A percentile compares a stretch with the other conserved stretches of the same genome.
phyloP scores from a whole-genome alignment of 225 moss, liverwort and hornwort genomes.

The Sphagnum tenellum region DNA sequence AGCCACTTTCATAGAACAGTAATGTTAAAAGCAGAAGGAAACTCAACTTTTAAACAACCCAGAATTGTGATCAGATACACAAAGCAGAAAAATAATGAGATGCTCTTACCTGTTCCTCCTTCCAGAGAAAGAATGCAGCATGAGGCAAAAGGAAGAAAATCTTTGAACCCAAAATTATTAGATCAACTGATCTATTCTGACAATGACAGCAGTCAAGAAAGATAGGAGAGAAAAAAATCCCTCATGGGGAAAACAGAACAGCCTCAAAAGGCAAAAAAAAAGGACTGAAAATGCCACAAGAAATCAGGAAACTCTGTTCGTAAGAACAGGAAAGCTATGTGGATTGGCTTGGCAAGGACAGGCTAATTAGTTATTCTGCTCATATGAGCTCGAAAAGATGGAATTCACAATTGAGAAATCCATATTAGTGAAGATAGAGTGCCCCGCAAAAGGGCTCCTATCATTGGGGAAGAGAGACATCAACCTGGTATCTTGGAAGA shows the following conservation, averaged over 20 bases:
- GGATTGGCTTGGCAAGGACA: constrained; percentile 2
- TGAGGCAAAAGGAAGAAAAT: too few relatives aligned
- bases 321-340: neutral
- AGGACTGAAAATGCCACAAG: constrained; percentile 1
- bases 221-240: too few relatives aligned
- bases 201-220: too few relatives aligned
- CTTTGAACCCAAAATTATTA: too few relatives aligned
- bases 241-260: too few relatives aligned
- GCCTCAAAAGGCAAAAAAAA: neutral
- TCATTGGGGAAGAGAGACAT: constrained; percentile 56
- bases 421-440: constrained; percentile 49
- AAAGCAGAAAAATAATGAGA: neutral
- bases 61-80: neutral
- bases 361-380: constrained; percentile 5
- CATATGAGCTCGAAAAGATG: constrained; percentile 8
- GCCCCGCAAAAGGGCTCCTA: constrained; percentile 50
- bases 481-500: constrained; percentile 99
- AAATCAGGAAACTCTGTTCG: constrained; percentile 1
- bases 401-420: constrained; percentile 43
- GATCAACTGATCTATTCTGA: too few relatives aligned
- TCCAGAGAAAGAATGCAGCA: neutral
- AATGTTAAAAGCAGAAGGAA: too few relatives aligned
- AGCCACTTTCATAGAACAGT: too few relatives aligned
- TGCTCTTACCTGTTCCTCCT: constrained; percentile 3
- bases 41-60: too few relatives aligned